Evolutionary conservation across 208 protist species (phyloP).

Genomic region (Trypanosoma melophagium): DNA sequence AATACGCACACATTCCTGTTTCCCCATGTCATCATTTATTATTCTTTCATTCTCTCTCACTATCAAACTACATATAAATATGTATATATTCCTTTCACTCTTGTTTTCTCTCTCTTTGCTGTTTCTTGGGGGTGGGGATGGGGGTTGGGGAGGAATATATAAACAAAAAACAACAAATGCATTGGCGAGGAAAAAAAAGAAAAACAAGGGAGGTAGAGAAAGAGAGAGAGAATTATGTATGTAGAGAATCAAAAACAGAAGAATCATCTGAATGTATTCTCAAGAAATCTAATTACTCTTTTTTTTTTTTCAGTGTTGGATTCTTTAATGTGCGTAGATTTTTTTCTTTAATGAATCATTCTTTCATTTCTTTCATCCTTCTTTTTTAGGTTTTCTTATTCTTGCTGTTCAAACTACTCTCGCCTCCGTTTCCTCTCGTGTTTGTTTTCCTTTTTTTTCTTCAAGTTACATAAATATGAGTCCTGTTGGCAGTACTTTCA

Average conservation of each 20-base stretch:
- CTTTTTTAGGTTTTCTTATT: background rate
- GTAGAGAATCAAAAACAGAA: constrained; percentile 26
- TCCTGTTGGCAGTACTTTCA: too few species aligned
- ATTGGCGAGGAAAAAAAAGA: background rate
- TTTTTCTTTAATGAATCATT: background rate
- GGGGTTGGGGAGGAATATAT: constrained; percentile 1
- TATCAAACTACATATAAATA: too few species aligned
- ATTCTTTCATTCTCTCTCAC: too few species aligned
- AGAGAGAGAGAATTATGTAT: constrained; percentile 12
- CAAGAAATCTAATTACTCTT: background rate
- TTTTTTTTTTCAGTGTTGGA: background rate
- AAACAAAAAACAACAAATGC: constrained; percentile 10
- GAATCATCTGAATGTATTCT: constrained; percentile 1
- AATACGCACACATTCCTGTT: too few species aligned
- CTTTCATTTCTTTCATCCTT: background rate
- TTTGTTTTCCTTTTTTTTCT: background rate
- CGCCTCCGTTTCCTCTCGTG: background rate
- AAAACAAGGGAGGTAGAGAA: constrained; percentile 12
- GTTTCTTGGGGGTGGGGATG: background rate
- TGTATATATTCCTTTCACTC: background rate
- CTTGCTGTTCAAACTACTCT: background rate
- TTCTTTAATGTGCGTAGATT: background rate
- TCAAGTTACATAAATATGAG: background rate
- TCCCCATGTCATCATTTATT: too few species aligned
- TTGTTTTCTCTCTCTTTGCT: background rate